phyloP scores from a whole-genome alignment of 345 rosid species.

The Pistacia integerrima region DNA sequence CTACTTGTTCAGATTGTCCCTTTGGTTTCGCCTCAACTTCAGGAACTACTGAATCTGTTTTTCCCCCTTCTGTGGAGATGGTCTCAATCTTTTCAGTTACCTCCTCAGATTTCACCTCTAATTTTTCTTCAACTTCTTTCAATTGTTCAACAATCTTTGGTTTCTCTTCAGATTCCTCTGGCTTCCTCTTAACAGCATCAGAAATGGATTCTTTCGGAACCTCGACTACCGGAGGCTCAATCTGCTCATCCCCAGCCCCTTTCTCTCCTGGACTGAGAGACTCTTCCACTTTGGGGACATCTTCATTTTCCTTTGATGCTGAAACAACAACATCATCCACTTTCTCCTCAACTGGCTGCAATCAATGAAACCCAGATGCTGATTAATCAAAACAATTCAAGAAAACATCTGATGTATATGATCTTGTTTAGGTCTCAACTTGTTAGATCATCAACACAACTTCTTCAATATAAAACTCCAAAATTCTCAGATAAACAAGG shows the following conservation, averaged over 20 bases:
- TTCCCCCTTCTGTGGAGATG: constrained; percentile 5
- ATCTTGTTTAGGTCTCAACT: too few relatives aligned
- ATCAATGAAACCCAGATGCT: too few relatives aligned
- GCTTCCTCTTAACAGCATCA: constrained; percentile 13
- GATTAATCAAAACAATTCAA: too few relatives aligned
- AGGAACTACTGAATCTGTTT: constrained; percentile 4
- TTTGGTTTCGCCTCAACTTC: neutral
- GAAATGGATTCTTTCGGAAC: constrained; percentile 10
- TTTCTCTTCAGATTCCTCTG: constrained; percentile 9
- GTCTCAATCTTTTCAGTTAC: neutral
- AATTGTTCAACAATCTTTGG: constrained; percentile 3
- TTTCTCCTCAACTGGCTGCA: too few relatives aligned
- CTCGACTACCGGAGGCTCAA: constrained; percentile 12
- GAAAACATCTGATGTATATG: too few relatives aligned
- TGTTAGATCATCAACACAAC: too few relatives aligned
- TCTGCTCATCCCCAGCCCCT: constrained; percentile 10
- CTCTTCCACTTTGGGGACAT: too few relatives aligned
- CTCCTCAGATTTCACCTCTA: neutral
- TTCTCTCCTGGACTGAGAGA: constrained; percentile 1
- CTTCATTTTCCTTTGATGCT: neutral
- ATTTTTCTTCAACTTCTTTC: neutral
- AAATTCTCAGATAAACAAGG: too few relatives aligned
- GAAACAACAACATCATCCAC: too few relatives aligned
- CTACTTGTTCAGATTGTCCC: neutral
- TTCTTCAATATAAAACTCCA: too few relatives aligned